phyloP scores from a whole-genome alignment of 352 stramenopile genomes.

The Globisporangium cystogenes region DNA sequence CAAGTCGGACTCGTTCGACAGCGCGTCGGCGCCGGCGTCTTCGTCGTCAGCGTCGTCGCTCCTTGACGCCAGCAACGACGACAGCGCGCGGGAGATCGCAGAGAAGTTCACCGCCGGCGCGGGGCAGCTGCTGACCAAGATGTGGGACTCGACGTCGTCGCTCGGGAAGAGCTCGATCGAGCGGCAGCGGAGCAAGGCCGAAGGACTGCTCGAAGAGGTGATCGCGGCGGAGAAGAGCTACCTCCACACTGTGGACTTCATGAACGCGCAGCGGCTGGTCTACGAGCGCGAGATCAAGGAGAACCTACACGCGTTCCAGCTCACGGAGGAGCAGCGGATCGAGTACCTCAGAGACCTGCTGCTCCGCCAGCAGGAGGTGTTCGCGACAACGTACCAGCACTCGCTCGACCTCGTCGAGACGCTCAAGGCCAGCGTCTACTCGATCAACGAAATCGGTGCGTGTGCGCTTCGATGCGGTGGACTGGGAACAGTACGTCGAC shows the following conservation, averaged over 20 bases:
- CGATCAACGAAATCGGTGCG: slow-evolving; percentile 70
- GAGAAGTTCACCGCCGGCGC: slow-evolving; percentile 53
- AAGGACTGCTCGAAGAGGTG: slow-evolving; percentile 57
- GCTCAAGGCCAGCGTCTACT: slow-evolving; percentile 40
- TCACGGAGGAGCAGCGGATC: slow-evolving; percentile 79
- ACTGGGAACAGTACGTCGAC: neutral
- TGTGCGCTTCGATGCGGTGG: neutral
- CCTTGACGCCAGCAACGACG: slow-evolving; percentile 6
- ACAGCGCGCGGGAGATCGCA: slow-evolving; percentile 43
- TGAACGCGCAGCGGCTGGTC: slow-evolving; percentile 57
- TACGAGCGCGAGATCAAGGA: slow-evolving; percentile 71
- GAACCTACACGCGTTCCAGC: slow-evolving; percentile 73
- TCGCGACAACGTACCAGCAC: slow-evolving; percentile 38
- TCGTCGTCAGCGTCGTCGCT: slow-evolving; percentile 6
- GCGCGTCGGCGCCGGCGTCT: slow-evolving; percentile 3
- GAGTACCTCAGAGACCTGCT: slow-evolving; percentile 78
- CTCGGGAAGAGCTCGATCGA: slow-evolving; percentile 63
- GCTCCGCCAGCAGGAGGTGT: slow-evolving; percentile 54
- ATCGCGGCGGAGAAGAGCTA: slow-evolving; percentile 67
- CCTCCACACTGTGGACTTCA: slow-evolving; percentile 54
- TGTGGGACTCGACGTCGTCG: slow-evolving; percentile 72
- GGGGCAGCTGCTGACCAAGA: slow-evolving; percentile 71
- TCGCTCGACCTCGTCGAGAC: slow-evolving; percentile 37
- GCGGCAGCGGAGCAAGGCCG: slow-evolving; percentile 56
- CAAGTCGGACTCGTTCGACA: slow-evolving; percentile 19